A percentile compares a stretch with the other conserved stretches of the same genome.
phyloP scores from a whole-genome alignment of 2,329 filamentous ascomycete species.

The Aspergillus sp. region DNA sequence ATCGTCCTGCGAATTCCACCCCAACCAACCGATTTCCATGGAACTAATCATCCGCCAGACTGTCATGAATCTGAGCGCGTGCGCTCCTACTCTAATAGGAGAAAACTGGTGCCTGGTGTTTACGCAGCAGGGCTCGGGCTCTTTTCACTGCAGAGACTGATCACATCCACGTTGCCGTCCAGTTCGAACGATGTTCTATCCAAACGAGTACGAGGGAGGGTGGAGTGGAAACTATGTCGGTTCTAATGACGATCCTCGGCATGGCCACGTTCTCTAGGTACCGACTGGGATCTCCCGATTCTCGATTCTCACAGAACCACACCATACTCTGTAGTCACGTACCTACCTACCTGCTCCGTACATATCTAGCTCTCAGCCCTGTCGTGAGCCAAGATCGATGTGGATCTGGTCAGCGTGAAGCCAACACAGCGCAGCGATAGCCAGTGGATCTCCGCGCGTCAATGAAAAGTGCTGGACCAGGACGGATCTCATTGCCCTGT shows the following conservation, averaged over 20 bases:
- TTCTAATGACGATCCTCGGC: no score
- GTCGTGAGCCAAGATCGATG: not conserved
- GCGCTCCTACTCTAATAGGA: not conserved
- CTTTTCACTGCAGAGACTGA: not conserved
- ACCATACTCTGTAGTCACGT: not conserved
- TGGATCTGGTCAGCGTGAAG: not conserved
- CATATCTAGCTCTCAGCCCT: not conserved
- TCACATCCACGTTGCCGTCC: no score
- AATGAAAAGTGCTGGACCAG: not conserved
- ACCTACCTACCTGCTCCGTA: not conserved
- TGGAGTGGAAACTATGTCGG: no score
- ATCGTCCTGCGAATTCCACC: not conserved
- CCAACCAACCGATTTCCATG: not conserved
- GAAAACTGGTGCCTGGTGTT: not conserved
- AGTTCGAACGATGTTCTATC: no score
- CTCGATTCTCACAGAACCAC: no score
- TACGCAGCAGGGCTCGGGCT: not conserved
- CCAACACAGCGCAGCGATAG: not conserved
- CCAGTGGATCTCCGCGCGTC: slow-evolving; percentile 1
- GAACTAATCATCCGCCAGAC: not conserved
- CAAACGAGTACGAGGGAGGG: no score
- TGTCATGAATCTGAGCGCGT: not conserved
- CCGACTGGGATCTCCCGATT: no score
- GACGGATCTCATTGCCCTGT: not conserved
- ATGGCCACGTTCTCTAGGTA: no score